phyloP scores from a whole-genome alignment of 2,329 filamentous ascomycete species.

The Colletotrichum coccodes region DNA sequence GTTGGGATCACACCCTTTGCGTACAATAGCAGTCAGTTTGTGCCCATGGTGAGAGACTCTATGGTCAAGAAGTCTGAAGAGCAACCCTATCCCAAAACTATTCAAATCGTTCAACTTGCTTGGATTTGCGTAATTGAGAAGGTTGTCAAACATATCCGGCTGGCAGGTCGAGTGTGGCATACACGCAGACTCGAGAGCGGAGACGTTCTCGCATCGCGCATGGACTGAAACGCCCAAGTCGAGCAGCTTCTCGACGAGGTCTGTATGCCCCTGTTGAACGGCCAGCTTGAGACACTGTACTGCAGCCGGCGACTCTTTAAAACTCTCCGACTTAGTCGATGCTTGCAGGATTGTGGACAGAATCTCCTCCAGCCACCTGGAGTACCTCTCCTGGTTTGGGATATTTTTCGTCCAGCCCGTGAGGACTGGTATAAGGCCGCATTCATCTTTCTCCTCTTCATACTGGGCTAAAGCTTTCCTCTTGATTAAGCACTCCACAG shows the following conservation, averaged over 20 bases:
- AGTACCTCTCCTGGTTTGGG: no score
- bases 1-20: constrained; percentile 1
- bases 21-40: neutral
- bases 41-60: neutral
- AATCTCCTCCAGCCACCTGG: neutral
- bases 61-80: neutral
- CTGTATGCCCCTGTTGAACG: neutral
- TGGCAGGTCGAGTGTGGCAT: neutral
- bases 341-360: neutral
- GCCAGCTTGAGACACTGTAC: neutral
- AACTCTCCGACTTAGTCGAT: neutral
- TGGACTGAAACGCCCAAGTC: neutral
- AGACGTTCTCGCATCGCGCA: neutral
- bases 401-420: neutral
- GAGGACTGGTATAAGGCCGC: neutral
- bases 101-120: neutral
- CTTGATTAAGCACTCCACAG: constrained; percentile 4
- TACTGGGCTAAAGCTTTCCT: neutral
- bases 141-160: neutral
- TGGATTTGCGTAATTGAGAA: neutral
- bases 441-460: neutral
- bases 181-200: neutral
- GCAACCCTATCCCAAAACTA: neutral
- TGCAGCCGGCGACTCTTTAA: neutral
- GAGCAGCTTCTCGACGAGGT: neutral